Evolutionary conservation across 345 rosid genomes (phyloP).

Genomic region (Heritiera littoralis): DNA sequence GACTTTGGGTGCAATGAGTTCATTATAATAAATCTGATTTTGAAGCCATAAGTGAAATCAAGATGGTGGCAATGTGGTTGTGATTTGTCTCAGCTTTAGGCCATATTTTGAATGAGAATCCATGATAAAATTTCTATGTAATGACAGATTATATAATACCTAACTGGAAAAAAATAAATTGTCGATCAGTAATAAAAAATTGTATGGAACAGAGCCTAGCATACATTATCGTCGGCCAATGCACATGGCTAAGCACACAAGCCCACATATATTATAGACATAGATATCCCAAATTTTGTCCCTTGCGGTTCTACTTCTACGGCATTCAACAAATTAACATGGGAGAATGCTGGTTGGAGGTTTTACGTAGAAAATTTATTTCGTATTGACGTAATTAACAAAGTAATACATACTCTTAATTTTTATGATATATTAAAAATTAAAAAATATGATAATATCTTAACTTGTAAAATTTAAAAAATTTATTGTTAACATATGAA

Average conservation of each 20-base stretch:
- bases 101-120: background rate
- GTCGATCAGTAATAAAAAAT: background rate
- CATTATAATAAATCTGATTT: background rate
- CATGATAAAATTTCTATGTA: background rate
- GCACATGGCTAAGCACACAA: slow-evolving; percentile 12
- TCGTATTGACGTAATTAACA: no score
- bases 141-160: background rate
- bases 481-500: no score
- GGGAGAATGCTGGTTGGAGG: no score
- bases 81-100: background rate
- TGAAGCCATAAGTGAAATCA: background rate
- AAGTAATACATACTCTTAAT: no score
- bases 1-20: no score
- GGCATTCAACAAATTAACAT: background rate
- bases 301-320: no score
- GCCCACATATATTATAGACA: background rate
- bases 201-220: background rate
- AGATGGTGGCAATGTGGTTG: background rate
- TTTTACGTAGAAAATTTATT: no score
- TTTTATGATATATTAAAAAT: no score
- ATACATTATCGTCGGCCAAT: background rate
- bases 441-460: no score
- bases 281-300: no score
- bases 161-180: background rate
- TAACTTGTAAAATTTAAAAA: no score